phyloP scores from a whole-genome alignment of 345 rosid genomes.

The Eucalyptus microcorys region DNA sequence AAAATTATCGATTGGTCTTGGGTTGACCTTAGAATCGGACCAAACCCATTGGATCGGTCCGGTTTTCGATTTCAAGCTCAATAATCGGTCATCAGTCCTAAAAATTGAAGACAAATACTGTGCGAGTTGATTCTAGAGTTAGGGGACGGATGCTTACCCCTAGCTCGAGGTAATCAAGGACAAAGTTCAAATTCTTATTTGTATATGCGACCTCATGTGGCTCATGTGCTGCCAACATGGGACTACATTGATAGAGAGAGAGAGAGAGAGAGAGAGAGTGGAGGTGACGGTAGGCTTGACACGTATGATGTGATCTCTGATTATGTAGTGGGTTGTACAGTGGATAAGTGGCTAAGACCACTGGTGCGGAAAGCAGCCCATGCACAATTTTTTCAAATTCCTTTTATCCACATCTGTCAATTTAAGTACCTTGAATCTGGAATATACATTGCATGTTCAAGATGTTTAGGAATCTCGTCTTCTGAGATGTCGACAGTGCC shows the following conservation, averaged over 20 bases:
- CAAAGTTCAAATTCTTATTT: background rate
- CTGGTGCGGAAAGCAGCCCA: background rate
- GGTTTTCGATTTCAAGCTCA: accelerated
- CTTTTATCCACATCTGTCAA: background rate
- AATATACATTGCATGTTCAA: background rate
- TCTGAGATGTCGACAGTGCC: background rate
- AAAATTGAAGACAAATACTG: accelerated
- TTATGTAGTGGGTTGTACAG: background rate
- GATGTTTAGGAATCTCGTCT: background rate
- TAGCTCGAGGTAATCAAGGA: background rate
- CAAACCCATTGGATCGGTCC: too few species aligned
- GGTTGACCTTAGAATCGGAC: accelerated
- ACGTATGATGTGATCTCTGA: background rate
- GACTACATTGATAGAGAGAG: background rate
- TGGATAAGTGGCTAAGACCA: background rate
- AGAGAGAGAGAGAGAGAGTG: background rate
- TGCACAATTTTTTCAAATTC: background rate
- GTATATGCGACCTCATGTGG: background rate
- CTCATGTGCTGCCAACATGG: background rate
- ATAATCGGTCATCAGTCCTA: accelerated
- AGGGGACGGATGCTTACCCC: accelerated
- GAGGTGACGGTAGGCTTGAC: background rate
- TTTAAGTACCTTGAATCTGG: background rate
- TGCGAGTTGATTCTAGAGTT: accelerated
- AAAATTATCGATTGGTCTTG: too few species aligned